Evolutionary conservation across 768 basidiomycete species (phyloP).

Genomic region (Agrocybe chaxingu): DNA sequence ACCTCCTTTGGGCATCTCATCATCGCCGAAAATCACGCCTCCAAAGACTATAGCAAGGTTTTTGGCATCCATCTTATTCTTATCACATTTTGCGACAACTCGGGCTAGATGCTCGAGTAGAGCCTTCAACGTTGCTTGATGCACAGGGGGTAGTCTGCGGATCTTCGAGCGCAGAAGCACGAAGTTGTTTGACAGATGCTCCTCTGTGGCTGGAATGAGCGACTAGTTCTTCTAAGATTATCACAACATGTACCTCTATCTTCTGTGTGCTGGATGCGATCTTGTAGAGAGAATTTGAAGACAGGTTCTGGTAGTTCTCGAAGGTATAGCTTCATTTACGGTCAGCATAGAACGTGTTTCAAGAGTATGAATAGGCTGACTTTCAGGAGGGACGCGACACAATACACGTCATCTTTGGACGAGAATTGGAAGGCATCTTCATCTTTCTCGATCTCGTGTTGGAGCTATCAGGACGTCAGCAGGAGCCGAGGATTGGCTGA

Average conservation of each 20-base stretch:
- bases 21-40: slow-evolving; percentile 87
- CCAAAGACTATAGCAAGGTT: slow-evolving; percentile 92
- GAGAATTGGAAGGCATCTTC: slow-evolving; percentile 75
- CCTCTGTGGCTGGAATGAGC: slow-evolving; percentile 39
- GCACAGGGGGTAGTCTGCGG: slow-evolving; percentile 76
- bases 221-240: neutral
- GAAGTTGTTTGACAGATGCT: slow-evolving; percentile 70
- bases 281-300: slow-evolving; percentile 76
- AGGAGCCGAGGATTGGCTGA: neutral
- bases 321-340: slow-evolving; percentile 57
- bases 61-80: slow-evolving; percentile 93
- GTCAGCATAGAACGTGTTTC: slow-evolving; percentile 8
- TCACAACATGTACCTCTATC: slow-evolving; percentile 54
- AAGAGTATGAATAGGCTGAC: slow-evolving; percentile 32
- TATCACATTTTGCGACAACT: slow-evolving; percentile 60
- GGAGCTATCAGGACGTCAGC: slow-evolving; percentile 45
- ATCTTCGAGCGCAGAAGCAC: slow-evolving; percentile 83
- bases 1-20: slow-evolving; percentile 76
- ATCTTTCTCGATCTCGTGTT: slow-evolving; percentile 84
- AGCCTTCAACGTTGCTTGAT: slow-evolving; percentile 79
- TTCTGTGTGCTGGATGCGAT: slow-evolving; percentile 79
- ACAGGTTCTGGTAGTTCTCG: slow-evolving; percentile 89
- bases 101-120: slow-evolving; percentile 80
- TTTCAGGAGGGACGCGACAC: slow-evolving; percentile 83
- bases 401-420: slow-evolving; percentile 75